Base-by-base conservation (phyloP, 352 stramenopile species). In the Phytophthora pistaciae region DNA sequence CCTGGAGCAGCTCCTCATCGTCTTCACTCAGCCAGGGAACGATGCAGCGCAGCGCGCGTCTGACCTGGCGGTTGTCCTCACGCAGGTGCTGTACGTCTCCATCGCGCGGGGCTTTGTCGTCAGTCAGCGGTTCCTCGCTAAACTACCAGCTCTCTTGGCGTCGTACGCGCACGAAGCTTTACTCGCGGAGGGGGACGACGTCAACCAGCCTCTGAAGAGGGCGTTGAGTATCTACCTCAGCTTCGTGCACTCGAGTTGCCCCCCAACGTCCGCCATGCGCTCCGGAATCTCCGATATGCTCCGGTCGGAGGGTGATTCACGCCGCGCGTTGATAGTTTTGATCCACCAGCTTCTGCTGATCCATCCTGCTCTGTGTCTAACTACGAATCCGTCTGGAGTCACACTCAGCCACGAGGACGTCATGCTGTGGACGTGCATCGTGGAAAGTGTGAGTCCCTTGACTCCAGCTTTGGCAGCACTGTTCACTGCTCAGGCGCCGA, bases 1-100 rank as follows among this genome's bases (percentile, higher is more conserved):
- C 52, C 75, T 93, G 0, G 83, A 93, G 62, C 85, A 89, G 48
- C 60, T 91, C 3, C 65, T 93, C 23, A 91, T 93, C 29, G 77
- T 91, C 1, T 88, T 91, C 40, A 83, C 76, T 10, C 80, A 93
- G 44, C 72, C 81, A 25, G 66, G 70, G 2, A 79, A 74, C 21
- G 52, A 70, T 3, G 60, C 59, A 36, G 42, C 68, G n/a, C 58
- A 72, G 11, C 73, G 49, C 6, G 57, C 59, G 2, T 66, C 70
- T 0, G 60, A 72, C 1, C 52, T 92, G 3, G 67, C 78, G 5
- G 60, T 82, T 14, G 81, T 82, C 5, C 67, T 92, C 7, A 86
- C 76, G 0, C 72, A 90, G 29, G 83, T 88, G 18, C 48, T 92
- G 3, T 84, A 84, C 50, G 77, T 90, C 8, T 90, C 83, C 3